Evolutionary conservation across 2,329 filamentous ascomycete species (phyloP).

Genomic region (Podosphaera aphanis): DNA sequence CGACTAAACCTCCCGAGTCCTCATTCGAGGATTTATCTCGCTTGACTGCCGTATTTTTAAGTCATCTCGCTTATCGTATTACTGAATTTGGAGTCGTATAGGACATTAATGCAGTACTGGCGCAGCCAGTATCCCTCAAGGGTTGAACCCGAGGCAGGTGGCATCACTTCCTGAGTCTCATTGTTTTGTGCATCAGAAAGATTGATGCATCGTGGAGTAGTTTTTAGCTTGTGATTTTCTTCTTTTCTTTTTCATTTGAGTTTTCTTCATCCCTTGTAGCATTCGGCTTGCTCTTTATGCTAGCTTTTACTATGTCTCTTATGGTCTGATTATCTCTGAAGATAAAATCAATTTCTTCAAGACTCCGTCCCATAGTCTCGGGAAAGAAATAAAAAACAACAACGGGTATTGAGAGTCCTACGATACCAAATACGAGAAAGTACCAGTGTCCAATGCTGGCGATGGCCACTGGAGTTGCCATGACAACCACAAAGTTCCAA

Average conservation of each 20-base stretch:
- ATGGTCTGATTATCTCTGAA: constrained; percentile 18
- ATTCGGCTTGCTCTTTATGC: not conserved
- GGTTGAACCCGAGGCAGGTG: no score
- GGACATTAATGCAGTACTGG: no score
- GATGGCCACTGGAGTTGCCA: constrained; percentile 18
- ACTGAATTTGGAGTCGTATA: no score
- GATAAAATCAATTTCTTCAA: constrained; percentile 49
- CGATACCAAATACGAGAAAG: constrained; percentile 18
- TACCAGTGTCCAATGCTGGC: constrained; percentile 16
- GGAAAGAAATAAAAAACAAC: constrained; percentile 21
- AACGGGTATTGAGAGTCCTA: constrained; percentile 18
- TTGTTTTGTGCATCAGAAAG: no score
- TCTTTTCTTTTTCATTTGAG: not conserved
- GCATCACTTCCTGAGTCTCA: no score
- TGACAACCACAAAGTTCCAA: constrained; percentile 31
- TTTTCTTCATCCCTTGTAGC: not conserved
- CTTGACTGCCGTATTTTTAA: no score
- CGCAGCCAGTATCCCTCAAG: no score
- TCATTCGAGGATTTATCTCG: no score
- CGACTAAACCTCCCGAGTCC: no score
- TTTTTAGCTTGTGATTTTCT: not conserved
- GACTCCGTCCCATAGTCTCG: constrained; percentile 28
- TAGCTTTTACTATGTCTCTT: not conserved
- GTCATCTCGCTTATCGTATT: no score
- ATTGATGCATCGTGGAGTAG: no score